These are phyloP conservation scores for Mucor ambiguus DNA, from an alignment of 371 early-diverging fungal species.

Conservation along the genomic window DNA sequence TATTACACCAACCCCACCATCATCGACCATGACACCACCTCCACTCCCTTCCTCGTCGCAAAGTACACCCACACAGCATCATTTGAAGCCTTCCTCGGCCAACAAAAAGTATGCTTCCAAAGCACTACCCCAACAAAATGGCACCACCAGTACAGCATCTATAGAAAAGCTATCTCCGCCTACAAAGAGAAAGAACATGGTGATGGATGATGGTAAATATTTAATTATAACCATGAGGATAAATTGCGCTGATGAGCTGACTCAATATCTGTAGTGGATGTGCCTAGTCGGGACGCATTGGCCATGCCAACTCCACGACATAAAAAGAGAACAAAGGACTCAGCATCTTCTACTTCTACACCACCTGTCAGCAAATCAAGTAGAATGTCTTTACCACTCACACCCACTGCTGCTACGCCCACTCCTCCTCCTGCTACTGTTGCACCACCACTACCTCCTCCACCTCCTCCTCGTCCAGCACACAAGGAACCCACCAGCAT, in stretches of 20 bases:
- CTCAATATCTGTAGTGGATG: background rate
- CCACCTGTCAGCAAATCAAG: background rate
- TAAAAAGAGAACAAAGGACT: background rate
- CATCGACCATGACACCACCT: background rate
- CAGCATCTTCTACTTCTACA: background rate
- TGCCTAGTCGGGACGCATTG: background rate
- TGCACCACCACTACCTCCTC: background rate
- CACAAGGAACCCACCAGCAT: background rate
- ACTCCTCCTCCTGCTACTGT: background rate
- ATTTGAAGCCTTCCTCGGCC: constrained; percentile 14
- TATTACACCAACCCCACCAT: background rate
- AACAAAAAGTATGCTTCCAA: constrained; percentile 9
- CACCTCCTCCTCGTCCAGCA: background rate
- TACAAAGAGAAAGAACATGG: background rate
- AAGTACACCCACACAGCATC: background rate
- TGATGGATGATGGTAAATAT: constrained; percentile 1
- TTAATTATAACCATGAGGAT: background rate
- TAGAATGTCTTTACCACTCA: background rate
- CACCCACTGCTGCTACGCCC: background rate
- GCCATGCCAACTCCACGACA: background rate
- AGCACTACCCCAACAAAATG: constrained; percentile 3
- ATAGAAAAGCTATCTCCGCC: background rate
- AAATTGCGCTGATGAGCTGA: background rate
- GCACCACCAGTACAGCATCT: background rate
- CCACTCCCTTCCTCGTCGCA: background rate